These are phyloP conservation scores for Kodamaea fungicola DNA, from an alignment of 1,139 yeast species.

Conservation along the genomic window DNA sequence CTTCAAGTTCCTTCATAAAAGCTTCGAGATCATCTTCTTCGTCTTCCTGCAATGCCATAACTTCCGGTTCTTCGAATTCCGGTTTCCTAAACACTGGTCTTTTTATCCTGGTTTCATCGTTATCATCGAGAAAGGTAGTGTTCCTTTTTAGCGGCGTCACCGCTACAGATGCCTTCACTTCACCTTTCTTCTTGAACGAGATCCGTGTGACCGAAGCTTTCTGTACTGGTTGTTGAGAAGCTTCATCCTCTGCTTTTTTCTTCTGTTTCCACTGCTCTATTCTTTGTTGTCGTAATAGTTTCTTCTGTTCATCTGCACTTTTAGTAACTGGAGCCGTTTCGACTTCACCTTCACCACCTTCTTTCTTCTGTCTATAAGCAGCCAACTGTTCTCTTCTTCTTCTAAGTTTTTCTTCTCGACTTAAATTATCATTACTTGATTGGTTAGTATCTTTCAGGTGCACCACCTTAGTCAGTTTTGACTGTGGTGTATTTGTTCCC, in stretches of 20 bases:
- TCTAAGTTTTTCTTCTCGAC: slow-evolving; percentile 33
- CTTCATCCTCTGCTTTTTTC: slow-evolving; percentile 15
- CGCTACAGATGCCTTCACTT: neutral
- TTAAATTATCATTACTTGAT: slow-evolving; percentile 13
- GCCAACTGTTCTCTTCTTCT: slow-evolving; percentile 38
- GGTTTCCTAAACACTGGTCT: slow-evolving; percentile 28
- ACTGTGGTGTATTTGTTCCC: too few relatives aligned
- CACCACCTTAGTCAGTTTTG: slow-evolving; percentile 2
- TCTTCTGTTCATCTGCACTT: slow-evolving; percentile 13
- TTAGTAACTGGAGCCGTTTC: neutral
- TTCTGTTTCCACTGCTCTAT: slow-evolving; percentile 42
- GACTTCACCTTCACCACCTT: slow-evolving; percentile 15
- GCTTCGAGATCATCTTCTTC: neutral
- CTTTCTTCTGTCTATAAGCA: slow-evolving; percentile 40
- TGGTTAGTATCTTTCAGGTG: slow-evolving; percentile 13
- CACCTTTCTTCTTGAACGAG: slow-evolving; percentile 6
- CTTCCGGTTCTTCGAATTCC: slow-evolving; percentile 6
- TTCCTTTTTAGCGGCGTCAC: slow-evolving; percentile 3
- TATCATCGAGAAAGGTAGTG: slow-evolving; percentile 18
- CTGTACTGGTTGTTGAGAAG: neutral
- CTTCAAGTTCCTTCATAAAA: neutral
- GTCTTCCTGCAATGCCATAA: neutral
- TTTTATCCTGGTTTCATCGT: slow-evolving; percentile 11
- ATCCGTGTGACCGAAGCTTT: slow-evolving; percentile 2
- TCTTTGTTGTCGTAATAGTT: slow-evolving; percentile 23